Evolutionary conservation across 1,284 basidiomycete species (phyloP).

Genomic region (Trichosporon sp.): DNA sequence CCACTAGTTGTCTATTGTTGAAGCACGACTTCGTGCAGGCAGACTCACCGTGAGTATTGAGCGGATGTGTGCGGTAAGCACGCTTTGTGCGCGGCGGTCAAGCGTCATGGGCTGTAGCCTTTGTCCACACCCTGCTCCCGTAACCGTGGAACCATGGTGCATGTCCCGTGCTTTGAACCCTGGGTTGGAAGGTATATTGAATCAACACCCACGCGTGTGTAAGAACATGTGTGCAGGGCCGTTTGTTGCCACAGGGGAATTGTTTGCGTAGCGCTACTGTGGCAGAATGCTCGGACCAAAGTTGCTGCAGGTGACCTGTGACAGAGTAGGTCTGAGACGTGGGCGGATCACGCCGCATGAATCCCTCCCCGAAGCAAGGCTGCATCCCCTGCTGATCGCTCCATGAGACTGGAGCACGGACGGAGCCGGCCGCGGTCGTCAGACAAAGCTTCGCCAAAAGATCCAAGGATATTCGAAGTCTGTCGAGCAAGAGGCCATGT

Average conservation of each 20-base stretch:
- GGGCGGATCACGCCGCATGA: too few species aligned
- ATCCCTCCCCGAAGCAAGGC: too few species aligned
- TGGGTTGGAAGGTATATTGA: background rate
- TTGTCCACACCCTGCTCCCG: background rate
- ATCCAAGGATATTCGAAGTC: background rate
- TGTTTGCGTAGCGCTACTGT: background rate
- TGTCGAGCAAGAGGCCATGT: background rate
- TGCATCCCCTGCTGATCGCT: too few species aligned
- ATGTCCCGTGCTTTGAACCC: background rate
- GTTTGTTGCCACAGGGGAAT: background rate
- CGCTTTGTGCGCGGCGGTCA: background rate
- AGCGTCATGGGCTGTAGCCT: background rate
- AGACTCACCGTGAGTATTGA: background rate
- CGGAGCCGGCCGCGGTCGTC: too few species aligned
- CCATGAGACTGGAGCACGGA: too few species aligned
- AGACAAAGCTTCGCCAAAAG: too few species aligned
- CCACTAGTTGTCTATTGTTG: background rate
- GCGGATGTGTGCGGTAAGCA: background rate
- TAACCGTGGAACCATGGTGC: background rate
- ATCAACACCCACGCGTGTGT: background rate
- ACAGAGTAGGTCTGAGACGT: too few species aligned
- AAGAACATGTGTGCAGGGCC: background rate
- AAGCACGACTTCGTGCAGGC: background rate
- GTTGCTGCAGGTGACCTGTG: too few species aligned
- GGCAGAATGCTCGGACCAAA: too few species aligned